Evolutionary conservation across 2,329 filamentous ascomycete genomes (phyloP).

Genomic region (Fusarium camptoceras): DNA sequence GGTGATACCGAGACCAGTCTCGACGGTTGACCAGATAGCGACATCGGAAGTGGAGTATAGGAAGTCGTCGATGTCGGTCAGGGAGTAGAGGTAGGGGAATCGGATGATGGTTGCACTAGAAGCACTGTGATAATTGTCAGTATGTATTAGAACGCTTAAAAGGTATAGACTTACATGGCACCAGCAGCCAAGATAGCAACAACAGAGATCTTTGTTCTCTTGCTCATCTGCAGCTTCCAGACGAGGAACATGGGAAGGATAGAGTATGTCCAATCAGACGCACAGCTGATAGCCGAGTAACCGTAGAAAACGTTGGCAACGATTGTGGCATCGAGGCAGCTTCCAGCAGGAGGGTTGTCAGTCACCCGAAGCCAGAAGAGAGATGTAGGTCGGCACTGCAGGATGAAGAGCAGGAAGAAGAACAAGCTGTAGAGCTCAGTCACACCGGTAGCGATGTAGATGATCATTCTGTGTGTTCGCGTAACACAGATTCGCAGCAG

Average conservation of each 20-base stretch:
- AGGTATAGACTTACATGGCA: conserved; percentile 12
- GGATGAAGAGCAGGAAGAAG: conserved; percentile 55
- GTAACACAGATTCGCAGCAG: conserved; percentile 52
- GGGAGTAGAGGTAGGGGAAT: conserved; percentile 55
- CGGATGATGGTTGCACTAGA: conserved; percentile 58
- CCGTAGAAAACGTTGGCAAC: conserved; percentile 30
- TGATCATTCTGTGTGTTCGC: conserved; percentile 18
- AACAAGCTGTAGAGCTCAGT: conserved; percentile 51
- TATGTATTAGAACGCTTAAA: fast-evolving
- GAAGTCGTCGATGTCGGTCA: conserved; percentile 55
- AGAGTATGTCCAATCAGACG: conserved; percentile 55
- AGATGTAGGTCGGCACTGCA: conserved; percentile 55
- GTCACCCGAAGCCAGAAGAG: conserved; percentile 54
- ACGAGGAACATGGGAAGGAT: conserved; percentile 56
- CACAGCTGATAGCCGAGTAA: conserved; percentile 55
- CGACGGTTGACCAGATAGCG: conserved; percentile 60
- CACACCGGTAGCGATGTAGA: conserved; percentile 29
- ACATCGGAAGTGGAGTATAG: conserved; percentile 58
- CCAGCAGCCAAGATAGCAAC: conserved; percentile 37
- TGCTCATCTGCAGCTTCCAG: conserved; percentile 56
- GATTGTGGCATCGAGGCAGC: not conserved
- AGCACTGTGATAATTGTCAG: conserved; percentile 19
- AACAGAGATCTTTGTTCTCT: conserved; percentile 53
- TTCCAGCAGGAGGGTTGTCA: conserved; percentile 13
- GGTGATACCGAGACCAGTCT: conserved; percentile 57